Percentiles rank a stretch among this genome's conserved stretches.
These are phyloP conservation scores for Trichoderma koningii DNA, from an alignment of 2,329 filamentous ascomycete species.

Conservation along the genomic window DNA sequence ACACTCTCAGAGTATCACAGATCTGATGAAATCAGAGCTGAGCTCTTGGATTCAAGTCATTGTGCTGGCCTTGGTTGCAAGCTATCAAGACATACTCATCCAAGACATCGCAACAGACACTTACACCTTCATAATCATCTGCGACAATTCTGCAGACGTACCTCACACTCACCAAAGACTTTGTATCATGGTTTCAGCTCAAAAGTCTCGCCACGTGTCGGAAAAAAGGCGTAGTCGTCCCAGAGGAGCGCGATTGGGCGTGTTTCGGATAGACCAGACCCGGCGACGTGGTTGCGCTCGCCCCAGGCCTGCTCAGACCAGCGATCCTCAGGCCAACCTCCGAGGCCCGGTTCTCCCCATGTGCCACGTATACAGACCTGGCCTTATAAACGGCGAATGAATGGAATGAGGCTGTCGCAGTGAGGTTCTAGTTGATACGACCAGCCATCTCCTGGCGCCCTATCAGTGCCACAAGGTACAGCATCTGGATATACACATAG, in stretches of 20 bases:
- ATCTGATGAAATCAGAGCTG: neutral
- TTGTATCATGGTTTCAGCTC: constrained; percentile 1
- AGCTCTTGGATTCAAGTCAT: neutral
- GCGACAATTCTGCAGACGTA: neutral
- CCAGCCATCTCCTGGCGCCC: neutral
- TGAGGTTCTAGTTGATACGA: neutral
- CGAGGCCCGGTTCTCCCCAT: neutral
- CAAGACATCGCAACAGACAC: neutral
- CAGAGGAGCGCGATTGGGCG: neutral
- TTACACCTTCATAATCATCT: neutral
- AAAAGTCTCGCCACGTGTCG: neutral
- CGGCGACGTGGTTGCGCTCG: neutral
- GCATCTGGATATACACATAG: neutral
- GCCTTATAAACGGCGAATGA: neutral
- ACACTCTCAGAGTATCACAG: constrained; percentile 3
- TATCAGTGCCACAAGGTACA: neutral
- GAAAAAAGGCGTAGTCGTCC: neutral
- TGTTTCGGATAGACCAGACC: neutral
- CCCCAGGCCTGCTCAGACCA: neutral
- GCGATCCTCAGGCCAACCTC: neutral
- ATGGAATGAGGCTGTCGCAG: neutral
- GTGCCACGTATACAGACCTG: neutral
- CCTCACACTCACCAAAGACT: neutral
- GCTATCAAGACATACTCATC: neutral
- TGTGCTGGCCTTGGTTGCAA: neutral